Evolutionary conservation across 805 yeast genomes (phyloP).

Genomic region (Cyberlindnera suaveolens): DNA sequence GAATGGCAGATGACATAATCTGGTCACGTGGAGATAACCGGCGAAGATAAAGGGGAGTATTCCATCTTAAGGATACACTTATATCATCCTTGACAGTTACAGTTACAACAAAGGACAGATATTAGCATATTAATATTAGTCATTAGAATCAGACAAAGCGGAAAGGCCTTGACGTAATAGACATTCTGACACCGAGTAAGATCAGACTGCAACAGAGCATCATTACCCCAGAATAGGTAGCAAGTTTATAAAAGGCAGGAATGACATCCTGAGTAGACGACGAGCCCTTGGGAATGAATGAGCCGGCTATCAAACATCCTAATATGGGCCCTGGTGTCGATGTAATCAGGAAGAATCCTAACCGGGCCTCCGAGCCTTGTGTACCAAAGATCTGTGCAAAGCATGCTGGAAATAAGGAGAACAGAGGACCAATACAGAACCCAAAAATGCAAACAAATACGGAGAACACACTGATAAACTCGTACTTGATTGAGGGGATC

Average conservation of each 20-base stretch:
- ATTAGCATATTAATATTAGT: not conserved
- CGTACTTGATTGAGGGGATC: constrained; percentile 14
- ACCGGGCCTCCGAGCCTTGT: constrained; percentile 13
- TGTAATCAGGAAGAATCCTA: constrained; percentile 14
- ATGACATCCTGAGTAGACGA: constrained; percentile 4
- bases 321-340: constrained; percentile 20
- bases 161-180: constrained; percentile 8
- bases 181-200: constrained; percentile 10
- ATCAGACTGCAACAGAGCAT: constrained; percentile 6
- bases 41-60: not conserved
- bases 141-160: constrained; percentile 10
- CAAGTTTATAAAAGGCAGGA: constrained; percentile 12
- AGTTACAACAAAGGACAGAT: no score
- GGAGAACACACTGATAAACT: constrained; percentile 8
- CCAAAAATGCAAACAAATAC: constrained; percentile 18
- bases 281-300: constrained; percentile 15
- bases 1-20: not conserved
- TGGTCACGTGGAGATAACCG: not conserved
- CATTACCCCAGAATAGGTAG: constrained; percentile 17
- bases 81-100: no score
- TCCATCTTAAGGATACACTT: no score
- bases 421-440: constrained; percentile 16
- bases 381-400: constrained; percentile 19
- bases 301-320: constrained; percentile 20
- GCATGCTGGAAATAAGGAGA: constrained; percentile 20